Conservation (phyloP, 2,329 filamentous ascomycete genomes). For the Sarocladiaceae sp. region DNA sequence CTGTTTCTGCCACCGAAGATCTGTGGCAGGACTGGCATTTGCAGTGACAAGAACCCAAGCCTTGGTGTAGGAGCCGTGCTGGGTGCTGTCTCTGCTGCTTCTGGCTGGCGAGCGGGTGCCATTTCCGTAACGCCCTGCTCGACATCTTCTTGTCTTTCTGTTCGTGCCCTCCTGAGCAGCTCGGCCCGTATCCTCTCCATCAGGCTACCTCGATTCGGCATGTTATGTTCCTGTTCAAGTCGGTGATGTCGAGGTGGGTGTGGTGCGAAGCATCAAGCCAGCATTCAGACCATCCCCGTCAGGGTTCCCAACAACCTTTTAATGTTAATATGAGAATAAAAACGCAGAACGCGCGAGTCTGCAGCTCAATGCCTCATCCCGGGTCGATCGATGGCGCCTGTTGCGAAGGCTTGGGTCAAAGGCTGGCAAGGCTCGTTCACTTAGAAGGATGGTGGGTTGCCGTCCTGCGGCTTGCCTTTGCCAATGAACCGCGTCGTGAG, state of each 20-base stretch:
- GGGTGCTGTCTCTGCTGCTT: neutral
- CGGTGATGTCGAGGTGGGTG: neutral
- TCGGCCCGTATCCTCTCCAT: conserved; percentile 28
- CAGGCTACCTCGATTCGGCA: conserved; percentile 16
- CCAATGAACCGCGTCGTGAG: neutral
- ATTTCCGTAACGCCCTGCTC: conserved; percentile 9
- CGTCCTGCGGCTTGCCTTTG: conserved; percentile 4
- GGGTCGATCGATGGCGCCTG: neutral
- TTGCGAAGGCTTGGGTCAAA: neutral
- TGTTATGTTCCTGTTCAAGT: conserved; percentile 9
- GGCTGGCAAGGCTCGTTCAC: neutral
- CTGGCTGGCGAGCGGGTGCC: neutral
- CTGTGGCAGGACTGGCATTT: neutral
- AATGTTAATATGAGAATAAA: no score
- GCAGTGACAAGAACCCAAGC: neutral
- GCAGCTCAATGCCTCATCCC: conserved; percentile 5
- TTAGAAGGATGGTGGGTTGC: neutral
- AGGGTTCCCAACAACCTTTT: no score
- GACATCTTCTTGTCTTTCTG: conserved; percentile 18
- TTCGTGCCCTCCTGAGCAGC: conserved; percentile 24
- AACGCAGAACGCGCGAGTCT: neutral
- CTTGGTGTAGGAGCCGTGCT: neutral
- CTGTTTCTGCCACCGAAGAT: neutral
- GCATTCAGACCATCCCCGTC: no score
- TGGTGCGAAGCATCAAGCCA: no score